A percentile compares a stretch with the other conserved stretches of the same genome.
Conservation (phyloP, 75 land plant species). For the Pseudotsuga menziesii region DNA sequence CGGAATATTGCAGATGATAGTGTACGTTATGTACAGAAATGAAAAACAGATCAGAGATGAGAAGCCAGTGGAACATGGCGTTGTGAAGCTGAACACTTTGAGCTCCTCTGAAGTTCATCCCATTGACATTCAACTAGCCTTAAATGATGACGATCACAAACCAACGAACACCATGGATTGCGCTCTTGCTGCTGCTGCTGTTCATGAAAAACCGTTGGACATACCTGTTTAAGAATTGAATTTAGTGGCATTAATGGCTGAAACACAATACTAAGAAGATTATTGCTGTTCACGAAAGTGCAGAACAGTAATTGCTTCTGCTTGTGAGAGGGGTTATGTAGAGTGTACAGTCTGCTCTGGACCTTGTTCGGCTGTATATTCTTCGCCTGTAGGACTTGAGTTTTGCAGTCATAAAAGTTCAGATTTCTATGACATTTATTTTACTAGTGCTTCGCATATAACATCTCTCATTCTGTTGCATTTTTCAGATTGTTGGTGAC, state of each 20-base stretch:
- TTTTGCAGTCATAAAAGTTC: too few relatives aligned
- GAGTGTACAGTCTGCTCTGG: too few relatives aligned
- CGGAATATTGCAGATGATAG: slow-evolving; percentile 45
- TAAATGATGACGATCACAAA: background rate
- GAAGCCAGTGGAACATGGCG: background rate
- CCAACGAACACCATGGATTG: background rate
- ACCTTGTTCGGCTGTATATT: too few relatives aligned
- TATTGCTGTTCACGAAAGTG: too few relatives aligned
- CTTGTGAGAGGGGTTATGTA: too few relatives aligned
- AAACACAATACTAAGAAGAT: too few relatives aligned
- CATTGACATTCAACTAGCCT: background rate
- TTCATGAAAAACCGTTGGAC: background rate
- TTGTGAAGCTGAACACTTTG: background rate
- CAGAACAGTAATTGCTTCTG: too few relatives aligned
- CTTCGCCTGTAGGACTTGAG: too few relatives aligned
- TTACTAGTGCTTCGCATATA: too few relatives aligned
- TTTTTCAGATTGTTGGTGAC: too few relatives aligned
- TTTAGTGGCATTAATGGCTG: background rate
- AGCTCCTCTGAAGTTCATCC: slow-evolving; percentile 6
- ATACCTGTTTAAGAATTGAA: background rate
- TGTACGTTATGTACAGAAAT: slow-evolving; percentile 35
- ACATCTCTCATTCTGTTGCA: too few relatives aligned
- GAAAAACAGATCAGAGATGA: slow-evolving; percentile 17
- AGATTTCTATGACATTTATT: too few relatives aligned
- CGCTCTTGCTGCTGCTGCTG: background rate